Evolutionary conservation across 805 yeast genomes (phyloP), one percentile per base, ranked within the genome.

Genomic region (Blastobotrys mokoenaii): DNA sequence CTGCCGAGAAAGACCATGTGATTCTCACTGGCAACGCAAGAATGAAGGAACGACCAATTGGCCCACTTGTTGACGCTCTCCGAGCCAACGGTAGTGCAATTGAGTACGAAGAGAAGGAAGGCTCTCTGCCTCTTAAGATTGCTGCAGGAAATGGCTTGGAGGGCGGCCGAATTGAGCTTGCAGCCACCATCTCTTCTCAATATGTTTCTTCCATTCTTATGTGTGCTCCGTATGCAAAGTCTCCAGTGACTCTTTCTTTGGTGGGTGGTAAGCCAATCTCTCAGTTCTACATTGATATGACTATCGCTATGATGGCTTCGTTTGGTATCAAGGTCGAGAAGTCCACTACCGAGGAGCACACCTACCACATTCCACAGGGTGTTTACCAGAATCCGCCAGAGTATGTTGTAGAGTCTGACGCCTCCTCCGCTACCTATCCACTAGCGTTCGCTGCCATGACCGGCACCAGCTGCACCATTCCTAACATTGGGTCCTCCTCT

Each of bases 221-320:
- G 96, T 85, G 96, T 66, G 97, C 98, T 32, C 98, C 98, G 41
- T 93, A 89, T 60, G 97, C 97, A 9, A 67, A 79, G 46, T 73
- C 77, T 46, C 95, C 96, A 5, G 95, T 90, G 27, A 87, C 95
- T 7, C 74, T 93, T 60, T 68, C 90, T 7, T 73, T 93, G 49
- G 89, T 84, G 16, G 98, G 97, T 29, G 98, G 98, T 34, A 89
- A 89, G 64, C 98, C 98, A 53, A 86, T 93, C 49, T 90, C 97
- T 11, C 94, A 87, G 63, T 73, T 90, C 55, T 93, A 93, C 72
- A 88, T 93, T 52, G 96, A 89, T 60, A 93, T 93, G 98, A 93
- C 98, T 2, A 84, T 89, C 51, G 80, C 82, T 45, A 85, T 93
- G 95, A 93, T 93, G 98, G 77, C 74, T 41, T 72, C 82, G 16